Percentiles rank a stretch among this genome's conserved stretches.
Evolutionary conservation across 805 yeast genomes (phyloP).

Genomic region (Priceomyces castillae): DNA sequence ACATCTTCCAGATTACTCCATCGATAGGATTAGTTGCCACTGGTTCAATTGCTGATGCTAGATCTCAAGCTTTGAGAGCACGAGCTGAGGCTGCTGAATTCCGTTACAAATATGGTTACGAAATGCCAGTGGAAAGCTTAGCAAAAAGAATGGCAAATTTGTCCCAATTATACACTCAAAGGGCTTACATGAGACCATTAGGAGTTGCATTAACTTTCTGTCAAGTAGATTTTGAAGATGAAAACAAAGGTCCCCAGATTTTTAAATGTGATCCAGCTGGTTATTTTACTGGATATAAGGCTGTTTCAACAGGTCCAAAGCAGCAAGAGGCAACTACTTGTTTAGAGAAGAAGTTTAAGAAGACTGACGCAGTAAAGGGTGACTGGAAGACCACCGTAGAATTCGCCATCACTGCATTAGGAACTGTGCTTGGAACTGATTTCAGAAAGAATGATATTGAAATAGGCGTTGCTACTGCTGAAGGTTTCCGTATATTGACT

Average conservation of each 20-base stretch:
- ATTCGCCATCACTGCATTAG: constrained; percentile 79
- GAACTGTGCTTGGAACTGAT: constrained; percentile 86
- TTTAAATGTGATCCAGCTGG: constrained; percentile 98
- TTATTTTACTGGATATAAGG: constrained; percentile 84
- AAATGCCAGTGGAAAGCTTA: constrained; percentile 90
- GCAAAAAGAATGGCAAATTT: constrained; percentile 95
- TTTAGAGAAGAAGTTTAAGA: constrained; percentile 85
- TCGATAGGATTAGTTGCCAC: constrained; percentile 87
- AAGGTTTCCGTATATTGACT: constrained; percentile 67
- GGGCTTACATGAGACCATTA: constrained; percentile 97
- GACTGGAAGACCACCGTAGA: constrained; percentile 90
- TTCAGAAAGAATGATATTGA: constrained; percentile 92
- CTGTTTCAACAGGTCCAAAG: constrained; percentile 94
- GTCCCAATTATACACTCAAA: constrained; percentile 93
- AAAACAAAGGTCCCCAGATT: constrained; percentile 83
- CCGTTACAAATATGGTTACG: constrained; percentile 91
- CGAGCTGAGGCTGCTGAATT: constrained; percentile 95
- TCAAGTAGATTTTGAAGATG: constrained; percentile 67
- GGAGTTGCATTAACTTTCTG: constrained; percentile 91
- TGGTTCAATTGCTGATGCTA: constrained; percentile 95
- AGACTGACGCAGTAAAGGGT: constrained; percentile 63
- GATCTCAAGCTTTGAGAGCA: constrained; percentile 86
- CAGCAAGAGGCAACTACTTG: constrained; percentile 92
- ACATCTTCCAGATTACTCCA: constrained; percentile 78
- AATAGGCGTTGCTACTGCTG: constrained; percentile 80